Conservation (phyloP, 1,284 basidiomycete species). For the Rhodotorula sp. region DNA sequence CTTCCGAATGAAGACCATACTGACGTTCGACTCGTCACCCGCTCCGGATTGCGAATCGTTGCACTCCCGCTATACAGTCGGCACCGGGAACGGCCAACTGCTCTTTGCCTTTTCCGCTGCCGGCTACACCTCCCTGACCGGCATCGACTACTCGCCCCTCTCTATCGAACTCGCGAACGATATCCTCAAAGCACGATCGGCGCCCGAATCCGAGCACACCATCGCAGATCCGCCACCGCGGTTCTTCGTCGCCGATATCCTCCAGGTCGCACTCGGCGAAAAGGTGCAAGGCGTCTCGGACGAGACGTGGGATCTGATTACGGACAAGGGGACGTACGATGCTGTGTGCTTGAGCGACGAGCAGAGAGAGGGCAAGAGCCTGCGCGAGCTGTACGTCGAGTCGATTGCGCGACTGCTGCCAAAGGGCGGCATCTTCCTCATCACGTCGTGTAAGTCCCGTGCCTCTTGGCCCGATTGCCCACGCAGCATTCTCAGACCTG, state of each 20-base stretch:
- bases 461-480: neutral
- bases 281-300: slow-evolving; percentile 25
- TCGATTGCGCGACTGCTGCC: slow-evolving; percentile 63
- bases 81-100: slow-evolving; percentile 81
- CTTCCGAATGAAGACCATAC: neutral
- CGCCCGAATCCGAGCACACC: slow-evolving; percentile 1
- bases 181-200: slow-evolving; percentile 26
- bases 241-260: slow-evolving; percentile 48
- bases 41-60: neutral
- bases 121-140: slow-evolving; percentile 65
- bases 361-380: slow-evolving; percentile 58
- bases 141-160: slow-evolving; percentile 77
- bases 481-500: too few relatives aligned
- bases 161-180: slow-evolving; percentile 57
- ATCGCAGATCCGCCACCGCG: slow-evolving; percentile 13
- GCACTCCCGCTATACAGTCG: slow-evolving; percentile 54
- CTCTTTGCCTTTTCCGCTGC: slow-evolving; percentile 70
- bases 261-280: slow-evolving; percentile 33
- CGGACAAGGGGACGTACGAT: slow-evolving; percentile 66
- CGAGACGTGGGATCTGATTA: slow-evolving; percentile 48
- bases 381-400: slow-evolving; percentile 59
- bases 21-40: neutral
- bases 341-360: slow-evolving; percentile 76
- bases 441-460: slow-evolving; percentile 65
- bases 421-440: slow-evolving; percentile 71